Conservation (phyloP, 768 basidiomycete species). For the Boletus sensibilis region DNA sequence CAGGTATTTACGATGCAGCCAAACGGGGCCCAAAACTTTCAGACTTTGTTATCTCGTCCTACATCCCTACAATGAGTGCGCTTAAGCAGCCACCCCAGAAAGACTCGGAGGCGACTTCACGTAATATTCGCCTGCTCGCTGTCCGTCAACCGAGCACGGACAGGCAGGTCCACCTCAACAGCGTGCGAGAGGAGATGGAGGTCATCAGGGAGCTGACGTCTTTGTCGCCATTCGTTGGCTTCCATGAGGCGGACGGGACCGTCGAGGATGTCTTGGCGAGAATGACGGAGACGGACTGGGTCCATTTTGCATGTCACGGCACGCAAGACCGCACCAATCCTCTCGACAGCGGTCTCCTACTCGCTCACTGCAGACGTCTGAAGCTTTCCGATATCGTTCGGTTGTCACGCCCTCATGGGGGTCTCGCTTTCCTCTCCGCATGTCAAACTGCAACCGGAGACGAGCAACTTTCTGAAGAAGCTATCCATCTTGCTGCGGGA, state of each 20-base stretch:
- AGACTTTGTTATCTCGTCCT: constrained; percentile 17
- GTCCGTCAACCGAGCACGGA: constrained; percentile 16
- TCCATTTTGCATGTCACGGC: constrained; percentile 36
- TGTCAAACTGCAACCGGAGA: background rate
- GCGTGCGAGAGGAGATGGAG: constrained; percentile 16
- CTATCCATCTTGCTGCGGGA: background rate
- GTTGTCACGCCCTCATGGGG: constrained; percentile 8
- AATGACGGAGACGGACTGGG: constrained; percentile 2
- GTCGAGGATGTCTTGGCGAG: background rate
- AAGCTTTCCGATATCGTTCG: background rate
- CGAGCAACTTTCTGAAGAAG: background rate
- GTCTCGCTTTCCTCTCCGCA: constrained; percentile 29
- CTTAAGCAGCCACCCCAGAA: background rate
- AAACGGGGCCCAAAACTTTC: background rate
- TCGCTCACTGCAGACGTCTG: background rate
- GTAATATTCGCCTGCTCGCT: background rate
- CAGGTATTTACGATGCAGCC: background rate
- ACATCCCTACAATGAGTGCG: constrained; percentile 28
- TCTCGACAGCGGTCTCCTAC: constrained; percentile 18
- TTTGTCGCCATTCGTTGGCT: background rate
- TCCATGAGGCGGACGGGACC: background rate
- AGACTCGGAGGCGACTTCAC: background rate
- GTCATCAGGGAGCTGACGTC: constrained; percentile 5
- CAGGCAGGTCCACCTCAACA: background rate
- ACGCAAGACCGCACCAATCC: constrained; percentile 19